Base-by-base conservation (phyloP, 495 filamentous ascomycete species). In the Cetradonia linearis region DNA sequence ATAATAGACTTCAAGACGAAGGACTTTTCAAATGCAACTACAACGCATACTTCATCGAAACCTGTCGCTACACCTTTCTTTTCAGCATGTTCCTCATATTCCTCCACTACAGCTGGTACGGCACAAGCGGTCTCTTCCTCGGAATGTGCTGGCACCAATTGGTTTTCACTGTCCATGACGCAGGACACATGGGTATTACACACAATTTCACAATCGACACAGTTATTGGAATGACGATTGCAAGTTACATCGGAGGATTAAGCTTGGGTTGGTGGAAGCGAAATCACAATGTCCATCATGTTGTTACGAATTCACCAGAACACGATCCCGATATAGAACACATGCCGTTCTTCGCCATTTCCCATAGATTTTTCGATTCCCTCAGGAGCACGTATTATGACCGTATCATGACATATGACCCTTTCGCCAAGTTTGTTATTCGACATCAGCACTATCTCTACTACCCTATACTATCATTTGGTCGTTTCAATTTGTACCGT, bases 311-410 rank as follows among this genome's bases (percentile, higher is more conserved):
- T 72, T 86, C 86, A 52, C 89, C 93, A 28, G 93, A 96, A 69
- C 93, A 98, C 70, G 93, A 98, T 69, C 93, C 93, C 1, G 93
- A 98, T 71, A 98, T 96, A 62, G 84, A 98, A 71, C 90, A 96
- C 65, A 85, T 98, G 76, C 93, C 93, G 1, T 91, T 97, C 75
- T 88, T 98, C 69, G 93, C 93, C 63, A 78, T 96, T 58, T 91
- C 86, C 9, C 93, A 95, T 68, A 83, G 89, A 50, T 89, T 97
- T 65, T 81, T 96, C 59, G 75, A 73, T 28, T 84, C 74, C 58
- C 75, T 98, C 28, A 81, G 80, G 56, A 95, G 90, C 56, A 90
- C 88, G 7, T 98, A 92, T 72, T 95, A 98, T 71, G 86, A 95
- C 44, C 83, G 82, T 33, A 68, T 91, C 65, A 91, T 98, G 89